Percentiles rank a stretch among this genome's conserved stretches.
phyloP scores from a whole-genome alignment of 2,329 filamentous ascomycete genomes.

The Colletotrichum limetticola region DNA sequence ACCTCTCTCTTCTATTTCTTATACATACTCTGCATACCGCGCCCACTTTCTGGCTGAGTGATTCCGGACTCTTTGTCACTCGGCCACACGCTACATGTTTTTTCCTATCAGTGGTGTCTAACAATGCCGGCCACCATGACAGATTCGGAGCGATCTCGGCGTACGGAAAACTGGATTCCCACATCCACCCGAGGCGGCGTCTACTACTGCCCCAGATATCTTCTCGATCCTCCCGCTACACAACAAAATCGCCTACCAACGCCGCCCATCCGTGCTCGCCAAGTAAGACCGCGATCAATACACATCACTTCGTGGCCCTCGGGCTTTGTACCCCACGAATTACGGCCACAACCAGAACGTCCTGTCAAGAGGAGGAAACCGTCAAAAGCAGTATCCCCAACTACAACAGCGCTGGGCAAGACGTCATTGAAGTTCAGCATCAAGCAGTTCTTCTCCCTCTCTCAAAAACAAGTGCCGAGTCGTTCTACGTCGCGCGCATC shows the following conservation, averaged over 20 bases:
- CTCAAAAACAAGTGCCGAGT: conserved; percentile 28
- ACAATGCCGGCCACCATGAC: conserved; percentile 35
- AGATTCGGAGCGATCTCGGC: conserved; percentile 34
- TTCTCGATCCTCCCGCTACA: conserved; percentile 31
- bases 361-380: conserved; percentile 45
- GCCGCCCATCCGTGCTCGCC: conserved; percentile 52
- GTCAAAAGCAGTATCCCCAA: conserved; percentile 21
- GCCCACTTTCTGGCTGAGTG: conserved; percentile 9
- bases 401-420: conserved; percentile 33
- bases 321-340: conserved; percentile 57
- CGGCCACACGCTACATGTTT: conserved; percentile 25
- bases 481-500: conserved; percentile 26
- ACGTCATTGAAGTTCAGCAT: conserved; percentile 29
- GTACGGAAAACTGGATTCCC: conserved; percentile 36
- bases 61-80: conserved; percentile 22
- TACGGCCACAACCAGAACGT: conserved; percentile 51
- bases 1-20: conserved; percentile 2
- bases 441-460: conserved; percentile 32
- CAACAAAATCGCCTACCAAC: conserved; percentile 41
- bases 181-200: conserved; percentile 39
- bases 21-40: conserved; percentile 26
- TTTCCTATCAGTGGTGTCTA: conserved; percentile 24
- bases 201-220: conserved; percentile 42
- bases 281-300: conserved; percentile 53
- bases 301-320: conserved; percentile 55